Conservation (phyloP, 2,329 filamentous ascomycete species). For the Hypomyces perniciosus region DNA sequence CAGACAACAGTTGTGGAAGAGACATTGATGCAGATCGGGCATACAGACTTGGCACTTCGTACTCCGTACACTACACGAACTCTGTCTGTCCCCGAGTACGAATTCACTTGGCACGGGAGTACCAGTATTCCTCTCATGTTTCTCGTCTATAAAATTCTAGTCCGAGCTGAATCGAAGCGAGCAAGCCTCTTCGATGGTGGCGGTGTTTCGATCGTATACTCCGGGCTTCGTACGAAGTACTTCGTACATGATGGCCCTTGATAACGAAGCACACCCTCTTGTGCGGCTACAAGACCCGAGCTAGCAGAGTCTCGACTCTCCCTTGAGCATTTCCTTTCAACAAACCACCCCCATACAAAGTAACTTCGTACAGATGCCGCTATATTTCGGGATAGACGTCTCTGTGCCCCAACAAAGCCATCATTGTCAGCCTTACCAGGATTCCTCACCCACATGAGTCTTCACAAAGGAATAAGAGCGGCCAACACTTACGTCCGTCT, state of each 20-base stretch:
- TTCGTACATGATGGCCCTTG: no score
- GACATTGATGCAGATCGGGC: neutral
- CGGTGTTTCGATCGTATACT: no score
- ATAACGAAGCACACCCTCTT: no score
- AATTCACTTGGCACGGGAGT: no score
- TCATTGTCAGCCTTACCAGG: neutral
- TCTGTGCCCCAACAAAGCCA: neutral
- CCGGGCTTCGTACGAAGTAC: no score
- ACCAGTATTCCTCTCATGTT: no score
- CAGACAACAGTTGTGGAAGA: neutral
- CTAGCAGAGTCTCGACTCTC: neutral
- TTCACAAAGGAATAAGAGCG: neutral
- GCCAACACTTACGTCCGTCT: conserved; percentile 43
- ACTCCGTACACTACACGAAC: no score
- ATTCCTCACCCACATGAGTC: neutral
- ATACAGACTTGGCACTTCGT: neutral
- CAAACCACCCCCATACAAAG: neutral
- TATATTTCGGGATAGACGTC: conserved; percentile 9
- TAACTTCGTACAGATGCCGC: neutral
- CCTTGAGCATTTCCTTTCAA: neutral
- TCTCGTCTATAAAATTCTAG: no score
- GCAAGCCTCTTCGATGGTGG: no score
- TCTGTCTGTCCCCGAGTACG: no score
- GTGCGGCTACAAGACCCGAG: no score
- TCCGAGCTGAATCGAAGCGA: no score